phyloP scores from a whole-genome alignment of 306 rosid species.

The Abrus precatorius region DNA sequence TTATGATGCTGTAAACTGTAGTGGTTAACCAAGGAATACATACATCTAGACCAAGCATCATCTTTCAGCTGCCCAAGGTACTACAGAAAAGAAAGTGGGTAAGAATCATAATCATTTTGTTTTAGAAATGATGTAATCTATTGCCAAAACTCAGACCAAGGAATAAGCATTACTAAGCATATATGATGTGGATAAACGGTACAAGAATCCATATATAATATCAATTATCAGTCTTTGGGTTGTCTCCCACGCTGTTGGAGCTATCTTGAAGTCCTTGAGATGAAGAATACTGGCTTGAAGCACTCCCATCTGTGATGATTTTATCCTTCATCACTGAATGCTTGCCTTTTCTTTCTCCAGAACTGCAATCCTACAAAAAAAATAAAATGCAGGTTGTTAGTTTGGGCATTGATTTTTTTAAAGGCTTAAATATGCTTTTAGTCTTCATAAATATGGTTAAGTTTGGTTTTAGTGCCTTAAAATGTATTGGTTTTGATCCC shows the following conservation, averaged over 20 bases:
- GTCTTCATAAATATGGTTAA: no score
- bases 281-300: constrained; percentile 75
- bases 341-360: constrained; percentile 70
- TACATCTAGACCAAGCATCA: constrained; percentile 18
- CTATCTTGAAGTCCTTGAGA: constrained; percentile 79
- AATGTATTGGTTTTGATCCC: no score
- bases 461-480: no score
- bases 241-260: constrained; percentile 77
- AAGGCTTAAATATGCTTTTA: no score
- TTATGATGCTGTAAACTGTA: constrained; percentile 11
- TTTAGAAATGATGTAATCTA: constrained; percentile 3
- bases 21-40: constrained; percentile 9
- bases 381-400: constrained; percentile 6
- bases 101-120: constrained; percentile 40
- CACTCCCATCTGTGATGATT: constrained; percentile 61
- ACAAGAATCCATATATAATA: constrained; percentile 27
- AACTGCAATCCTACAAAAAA: constrained; percentile 64
- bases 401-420: neutral
- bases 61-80: constrained; percentile 8
- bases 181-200: constrained; percentile 29
- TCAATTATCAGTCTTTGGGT: constrained; percentile 64
- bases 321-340: constrained; percentile 70
- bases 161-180: neutral
- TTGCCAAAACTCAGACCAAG: constrained; percentile 22
- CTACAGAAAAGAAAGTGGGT: neutral